phyloP scores from a whole-genome alignment of 2,329 filamentous ascomycete genomes.

The Ophiostoma angusticollis region DNA sequence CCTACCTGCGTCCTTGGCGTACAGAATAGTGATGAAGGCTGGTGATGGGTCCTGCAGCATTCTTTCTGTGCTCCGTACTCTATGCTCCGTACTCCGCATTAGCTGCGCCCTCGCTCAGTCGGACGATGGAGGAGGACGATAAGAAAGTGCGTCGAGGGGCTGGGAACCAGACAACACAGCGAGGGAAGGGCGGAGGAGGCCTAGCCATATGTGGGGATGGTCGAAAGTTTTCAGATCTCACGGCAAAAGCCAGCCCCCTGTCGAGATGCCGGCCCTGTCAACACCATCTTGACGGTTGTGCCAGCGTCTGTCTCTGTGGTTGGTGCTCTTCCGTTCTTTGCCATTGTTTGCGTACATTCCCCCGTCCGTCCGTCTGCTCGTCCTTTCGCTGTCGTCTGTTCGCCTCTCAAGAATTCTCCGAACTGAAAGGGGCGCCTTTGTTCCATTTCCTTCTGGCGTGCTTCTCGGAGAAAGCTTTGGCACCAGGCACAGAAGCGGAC shows the following conservation, averaged over 20 bases:
- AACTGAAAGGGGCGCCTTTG: too few relatives aligned
- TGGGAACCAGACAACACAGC: too few relatives aligned
- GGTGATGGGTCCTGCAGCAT: slow-evolving; percentile 11
- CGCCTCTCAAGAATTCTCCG: too few relatives aligned
- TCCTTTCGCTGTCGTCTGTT: slow-evolving; percentile 1
- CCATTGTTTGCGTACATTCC: background rate
- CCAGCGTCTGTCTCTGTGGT: too few relatives aligned
- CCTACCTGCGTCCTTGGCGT: background rate
- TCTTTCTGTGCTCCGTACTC: background rate
- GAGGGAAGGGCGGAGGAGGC: too few relatives aligned
- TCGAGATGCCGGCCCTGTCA: slow-evolving; percentile 1
- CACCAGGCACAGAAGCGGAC: too few relatives aligned
- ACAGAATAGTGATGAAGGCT: background rate
- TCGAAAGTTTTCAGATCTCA: slow-evolving; percentile 3
- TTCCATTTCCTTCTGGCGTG: too few relatives aligned
- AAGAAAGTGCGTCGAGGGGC: too few relatives aligned
- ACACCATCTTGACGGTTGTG: slow-evolving; percentile 5
- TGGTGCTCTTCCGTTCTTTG: background rate
- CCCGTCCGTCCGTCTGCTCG: background rate
- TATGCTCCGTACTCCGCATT: background rate
- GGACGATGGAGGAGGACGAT: too few relatives aligned
- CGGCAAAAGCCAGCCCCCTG: background rate
- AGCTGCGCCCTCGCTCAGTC: background rate
- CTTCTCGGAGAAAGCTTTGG: too few relatives aligned
- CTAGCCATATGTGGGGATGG: too few relatives aligned